Conservation (phyloP, 2,329 filamentous ascomycete genomes). For the Grosmannia penicillata region DNA sequence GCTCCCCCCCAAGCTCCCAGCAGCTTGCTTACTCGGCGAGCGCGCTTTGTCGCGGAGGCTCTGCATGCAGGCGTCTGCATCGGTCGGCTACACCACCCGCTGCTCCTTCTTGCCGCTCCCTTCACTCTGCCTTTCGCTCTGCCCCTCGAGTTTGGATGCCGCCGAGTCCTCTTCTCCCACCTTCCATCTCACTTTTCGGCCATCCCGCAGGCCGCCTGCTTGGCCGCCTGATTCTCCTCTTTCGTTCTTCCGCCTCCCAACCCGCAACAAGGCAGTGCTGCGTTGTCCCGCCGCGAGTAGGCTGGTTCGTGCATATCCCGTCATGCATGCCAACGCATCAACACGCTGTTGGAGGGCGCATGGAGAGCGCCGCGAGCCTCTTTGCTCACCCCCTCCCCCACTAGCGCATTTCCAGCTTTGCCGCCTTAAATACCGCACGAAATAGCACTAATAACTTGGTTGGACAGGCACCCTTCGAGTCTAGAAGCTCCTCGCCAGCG, state of each 20-base stretch:
- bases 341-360: constrained; percentile 23
- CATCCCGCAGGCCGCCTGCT: no score
- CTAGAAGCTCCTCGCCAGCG: neutral
- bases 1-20: no score
- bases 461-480: constrained; percentile 18
- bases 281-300: constrained; percentile 29
- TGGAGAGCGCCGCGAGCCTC: constrained; percentile 12
- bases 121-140: no score
- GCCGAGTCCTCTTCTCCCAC: neutral
- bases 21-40: no score
- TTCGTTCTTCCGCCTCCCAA: neutral
- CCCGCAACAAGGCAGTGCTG: constrained; percentile 15
- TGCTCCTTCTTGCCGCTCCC: no score
- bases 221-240: neutral
- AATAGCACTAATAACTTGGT: constrained; percentile 18
- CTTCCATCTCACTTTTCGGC: no score
- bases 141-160: no score
- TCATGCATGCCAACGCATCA: constrained; percentile 46
- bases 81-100: no score
- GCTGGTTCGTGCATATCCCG: constrained; percentile 38
- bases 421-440: constrained; percentile 21
- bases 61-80: no score
- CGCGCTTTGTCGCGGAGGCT: no score
- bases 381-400: constrained; percentile 15
- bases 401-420: constrained; percentile 5